Conservation (phyloP, 371 early-diverging fungal genomes). For the Synchytrium microbalum region DNA sequence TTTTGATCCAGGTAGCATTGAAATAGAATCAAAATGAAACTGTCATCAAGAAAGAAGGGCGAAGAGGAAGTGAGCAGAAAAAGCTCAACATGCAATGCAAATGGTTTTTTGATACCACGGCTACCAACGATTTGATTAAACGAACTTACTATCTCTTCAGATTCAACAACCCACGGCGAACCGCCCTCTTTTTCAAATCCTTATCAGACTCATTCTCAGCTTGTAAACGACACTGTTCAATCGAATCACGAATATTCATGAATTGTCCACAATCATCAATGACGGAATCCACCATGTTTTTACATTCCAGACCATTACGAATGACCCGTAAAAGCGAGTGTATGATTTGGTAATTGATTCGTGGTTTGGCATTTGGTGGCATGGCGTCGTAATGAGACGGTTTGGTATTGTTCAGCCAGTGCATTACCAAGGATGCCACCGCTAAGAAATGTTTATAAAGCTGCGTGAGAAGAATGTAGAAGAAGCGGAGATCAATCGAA, state of each 20-base stretch:
- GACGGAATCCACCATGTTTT: conserved; percentile 48
- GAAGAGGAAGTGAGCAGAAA: too few relatives aligned
- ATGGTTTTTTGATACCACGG: conserved; percentile 12
- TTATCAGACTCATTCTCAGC: conserved; percentile 36
- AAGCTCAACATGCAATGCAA: conserved; percentile 40
- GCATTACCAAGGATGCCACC: conserved; percentile 45
- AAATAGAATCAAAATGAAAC: conserved; percentile 60
- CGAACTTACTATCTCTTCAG: conserved; percentile 10
- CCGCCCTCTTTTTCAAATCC: conserved; percentile 21
- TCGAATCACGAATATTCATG: conserved; percentile 47
- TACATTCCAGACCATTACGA: conserved; percentile 52
- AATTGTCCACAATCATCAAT: conserved; percentile 46
- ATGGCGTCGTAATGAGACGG: background rate
- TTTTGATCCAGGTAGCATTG: conserved; percentile 38
- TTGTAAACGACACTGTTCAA: conserved; percentile 44
- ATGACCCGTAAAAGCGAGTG: conserved; percentile 61
- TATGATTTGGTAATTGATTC: conserved; percentile 52
- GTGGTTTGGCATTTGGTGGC: conserved; percentile 11
- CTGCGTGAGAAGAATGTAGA: background rate
- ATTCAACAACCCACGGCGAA: conserved; percentile 3
- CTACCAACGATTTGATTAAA: conserved; percentile 2
- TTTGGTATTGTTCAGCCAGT: conserved; percentile 35
- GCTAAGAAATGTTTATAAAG: conserved; percentile 23
- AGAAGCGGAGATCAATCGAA: background rate
- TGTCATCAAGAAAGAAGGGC: too few relatives aligned